These are phyloP conservation scores for Colletotrichum trifolii DNA, from an alignment of 2,329 filamentous ascomycete genomes.

Conservation along the genomic window DNA sequence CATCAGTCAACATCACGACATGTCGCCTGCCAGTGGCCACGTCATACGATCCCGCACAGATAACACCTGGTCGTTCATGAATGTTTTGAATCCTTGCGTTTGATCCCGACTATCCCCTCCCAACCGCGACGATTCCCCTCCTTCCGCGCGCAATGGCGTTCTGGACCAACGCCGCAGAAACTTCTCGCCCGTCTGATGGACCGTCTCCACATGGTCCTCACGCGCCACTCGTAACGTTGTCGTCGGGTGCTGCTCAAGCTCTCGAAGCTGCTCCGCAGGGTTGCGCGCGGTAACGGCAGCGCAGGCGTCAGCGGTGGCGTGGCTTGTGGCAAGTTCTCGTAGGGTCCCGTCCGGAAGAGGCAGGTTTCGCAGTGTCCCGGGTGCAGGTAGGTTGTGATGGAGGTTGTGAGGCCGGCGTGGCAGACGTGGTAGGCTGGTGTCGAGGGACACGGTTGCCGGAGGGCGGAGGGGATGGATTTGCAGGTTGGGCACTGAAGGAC, in stretches of 20 bases:
- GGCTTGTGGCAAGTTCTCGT: neutral
- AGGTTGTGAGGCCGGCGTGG: neutral
- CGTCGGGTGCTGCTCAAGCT: neutral
- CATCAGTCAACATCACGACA: neutral
- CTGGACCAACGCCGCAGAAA: neutral
- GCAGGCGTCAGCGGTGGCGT: neutral
- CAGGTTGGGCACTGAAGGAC: constrained; percentile 8
- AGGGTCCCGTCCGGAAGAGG: neutral
- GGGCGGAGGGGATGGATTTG: neutral
- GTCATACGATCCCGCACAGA: too few relatives aligned
- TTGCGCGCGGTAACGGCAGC: neutral
- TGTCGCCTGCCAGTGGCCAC: too few relatives aligned
- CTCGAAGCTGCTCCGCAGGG: constrained; percentile 1
- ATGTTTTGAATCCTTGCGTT: too few relatives aligned
- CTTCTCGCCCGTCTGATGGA: neutral
- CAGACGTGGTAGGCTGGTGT: neutral
- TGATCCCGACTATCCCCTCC: neutral
- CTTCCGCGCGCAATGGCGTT: neutral
- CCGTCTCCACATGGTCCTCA: neutral
- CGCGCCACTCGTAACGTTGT: neutral
- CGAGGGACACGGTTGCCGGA: neutral
- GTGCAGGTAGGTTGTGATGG: constrained; percentile 7
- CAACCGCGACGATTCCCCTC: neutral
- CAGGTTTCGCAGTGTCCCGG: constrained; percentile 2
- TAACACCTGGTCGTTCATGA: too few relatives aligned